Conservation (phyloP, 768 basidiomycete species). For the Rubroboletus satanas region DNA sequence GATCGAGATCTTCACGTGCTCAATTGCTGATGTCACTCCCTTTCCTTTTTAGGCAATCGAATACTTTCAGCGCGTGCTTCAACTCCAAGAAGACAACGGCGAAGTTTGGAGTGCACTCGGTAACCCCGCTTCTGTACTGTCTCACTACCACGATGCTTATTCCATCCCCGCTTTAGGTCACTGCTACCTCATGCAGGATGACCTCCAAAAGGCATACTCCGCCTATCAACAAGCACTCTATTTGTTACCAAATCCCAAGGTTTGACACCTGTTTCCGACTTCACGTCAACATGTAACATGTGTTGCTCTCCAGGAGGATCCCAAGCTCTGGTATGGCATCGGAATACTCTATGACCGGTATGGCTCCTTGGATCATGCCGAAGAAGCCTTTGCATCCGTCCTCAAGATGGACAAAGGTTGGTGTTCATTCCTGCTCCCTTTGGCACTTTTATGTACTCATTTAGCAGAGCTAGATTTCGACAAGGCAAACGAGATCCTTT, state of each 20-base stretch:
- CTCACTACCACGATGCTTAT: constrained; percentile 11
- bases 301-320: constrained; percentile 64
- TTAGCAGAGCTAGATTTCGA: constrained; percentile 71
- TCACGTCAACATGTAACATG: constrained; percentile 6
- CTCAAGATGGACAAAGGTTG: constrained; percentile 95
- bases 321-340: constrained; percentile 99
- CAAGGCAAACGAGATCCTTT: constrained; percentile 97
- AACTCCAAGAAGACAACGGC: constrained; percentile 91
- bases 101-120: constrained; percentile 98
- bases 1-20: constrained; percentile 32
- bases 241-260: constrained; percentile 92
- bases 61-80: constrained; percentile 90
- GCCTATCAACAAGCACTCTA: constrained; percentile 99
- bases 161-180: constrained; percentile 54
- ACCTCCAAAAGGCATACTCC: constrained; percentile 96
- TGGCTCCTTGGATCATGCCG: constrained; percentile 96
- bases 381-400: constrained; percentile 96
- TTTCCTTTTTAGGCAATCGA: constrained; percentile 75
- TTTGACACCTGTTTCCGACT: constrained; percentile 27
- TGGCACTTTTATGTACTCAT: constrained; percentile 26
- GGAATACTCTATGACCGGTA: constrained; percentile 99
- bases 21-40: constrained; percentile 27
- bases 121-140: constrained; percentile 34
- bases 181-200: constrained; percentile 98
- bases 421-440: constrained; percentile 12